Percentiles rank a stretch among this genome's conserved stretches.
Evolutionary conservation across 306 rosid species (phyloP).

Genomic region (Rosa multiflora): DNA sequence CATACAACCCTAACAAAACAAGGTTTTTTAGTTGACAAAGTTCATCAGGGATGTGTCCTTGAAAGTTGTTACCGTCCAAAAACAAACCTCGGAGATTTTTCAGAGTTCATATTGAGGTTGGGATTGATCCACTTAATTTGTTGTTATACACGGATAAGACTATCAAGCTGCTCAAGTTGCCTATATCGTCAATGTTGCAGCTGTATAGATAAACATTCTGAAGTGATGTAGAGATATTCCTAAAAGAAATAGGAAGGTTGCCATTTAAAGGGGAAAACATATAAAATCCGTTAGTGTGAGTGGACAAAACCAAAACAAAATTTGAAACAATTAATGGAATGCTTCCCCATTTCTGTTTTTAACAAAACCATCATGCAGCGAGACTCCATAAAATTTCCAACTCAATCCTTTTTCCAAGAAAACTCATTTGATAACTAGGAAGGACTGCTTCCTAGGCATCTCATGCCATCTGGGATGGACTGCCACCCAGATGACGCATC

Average conservation of each 20-base stretch:
- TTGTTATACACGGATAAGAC: background rate
- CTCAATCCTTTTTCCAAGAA: no score
- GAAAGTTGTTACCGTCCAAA: background rate
- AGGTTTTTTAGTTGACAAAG: background rate
- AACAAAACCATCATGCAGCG: no score
- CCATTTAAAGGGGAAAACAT: background rate
- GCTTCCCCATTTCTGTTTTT: no score
- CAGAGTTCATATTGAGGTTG: background rate
- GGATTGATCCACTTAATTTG: background rate
- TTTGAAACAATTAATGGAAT: no score
- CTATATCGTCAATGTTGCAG: background rate
- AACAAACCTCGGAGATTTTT: background rate
- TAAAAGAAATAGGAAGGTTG: background rate
- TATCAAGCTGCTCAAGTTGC: background rate
- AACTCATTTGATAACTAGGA: no score
- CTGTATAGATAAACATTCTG: background rate
- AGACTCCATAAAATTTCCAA: no score
- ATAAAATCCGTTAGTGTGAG: no score
- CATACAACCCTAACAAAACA: fast-evolving
- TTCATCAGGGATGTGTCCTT: background rate
- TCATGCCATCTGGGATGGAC: no score
- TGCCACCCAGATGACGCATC: no score
- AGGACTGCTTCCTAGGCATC: no score
- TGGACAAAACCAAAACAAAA: no score
- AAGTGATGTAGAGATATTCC: background rate